Evolutionary conservation across 345 rosid species (phyloP).

Genomic region (Citrus sinensis): DVS_A1.0 CM039164.1:9302001-9302500

Average conservation of each 20-base stretch:
- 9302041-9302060: no score
- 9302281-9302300: neutral
- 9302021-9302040: neutral
- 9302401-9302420: no score
- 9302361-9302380: no score
- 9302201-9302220: neutral
- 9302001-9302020: neutral
- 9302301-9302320: no score
- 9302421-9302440: no score
- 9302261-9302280: no score
- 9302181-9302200: neutral
- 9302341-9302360: no score
- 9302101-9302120: no score
- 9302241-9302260: neutral
- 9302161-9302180: neutral
- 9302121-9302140: no score
- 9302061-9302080: neutral
- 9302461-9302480: accelerated
- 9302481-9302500: accelerated
- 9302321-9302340: no score
- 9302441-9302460: no score
- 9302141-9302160: neutral
- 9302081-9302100: neutral
- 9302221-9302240: neutral
- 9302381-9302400: no score